Percentiles rank a stretch among this genome's conserved stretches.
Conservation (phyloP, 2,329 filamentous ascomycete species). For the Exophiala lecanii-corni region DNA sequence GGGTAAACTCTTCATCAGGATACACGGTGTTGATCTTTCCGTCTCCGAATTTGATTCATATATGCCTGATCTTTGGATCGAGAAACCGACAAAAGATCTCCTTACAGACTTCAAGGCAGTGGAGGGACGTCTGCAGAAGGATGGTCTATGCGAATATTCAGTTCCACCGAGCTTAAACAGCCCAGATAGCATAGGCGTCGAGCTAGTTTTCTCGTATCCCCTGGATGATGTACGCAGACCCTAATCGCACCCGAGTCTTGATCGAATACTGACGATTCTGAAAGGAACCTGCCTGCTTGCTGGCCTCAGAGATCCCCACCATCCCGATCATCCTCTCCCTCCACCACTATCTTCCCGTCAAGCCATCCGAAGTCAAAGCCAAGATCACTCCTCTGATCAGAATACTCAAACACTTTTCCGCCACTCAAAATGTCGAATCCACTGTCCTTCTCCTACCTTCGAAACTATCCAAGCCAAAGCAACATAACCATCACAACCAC, state of each 20-base stretch:
- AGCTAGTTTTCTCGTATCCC: conserved; percentile 26
- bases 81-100: conserved; percentile 21
- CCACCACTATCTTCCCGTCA: conserved; percentile 36
- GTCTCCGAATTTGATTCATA: conserved; percentile 19
- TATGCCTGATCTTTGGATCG: conserved; percentile 27
- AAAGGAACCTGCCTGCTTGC: conserved; percentile 19
- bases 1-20: conserved; percentile 33
- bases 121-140: conserved; percentile 13
- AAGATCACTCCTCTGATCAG: conserved; percentile 18
- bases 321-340: conserved; percentile 38
- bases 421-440: conserved; percentile 51
- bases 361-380: conserved; percentile 30
- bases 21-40: conserved; percentile 23
- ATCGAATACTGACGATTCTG: not conserved
- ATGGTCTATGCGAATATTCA: conserved; percentile 24
- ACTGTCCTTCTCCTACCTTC: conserved; percentile 52
- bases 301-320: conserved; percentile 19
- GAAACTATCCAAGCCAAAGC: conserved; percentile 16
- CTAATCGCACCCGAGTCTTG: not conserved
- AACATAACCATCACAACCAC: conserved; percentile 9
- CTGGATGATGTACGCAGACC: conserved; percentile 17
- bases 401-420: conserved; percentile 44
- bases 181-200: conserved; percentile 18
- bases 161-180: conserved; percentile 22
- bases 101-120: conserved; percentile 24